A percentile compares a stretch with the other conserved stretches of the same genome.
These are phyloP conservation scores for Lichtheimia hyalospora DNA, from an alignment of 371 early-diverging fungal genomes.

Conservation along the genomic window DNA sequence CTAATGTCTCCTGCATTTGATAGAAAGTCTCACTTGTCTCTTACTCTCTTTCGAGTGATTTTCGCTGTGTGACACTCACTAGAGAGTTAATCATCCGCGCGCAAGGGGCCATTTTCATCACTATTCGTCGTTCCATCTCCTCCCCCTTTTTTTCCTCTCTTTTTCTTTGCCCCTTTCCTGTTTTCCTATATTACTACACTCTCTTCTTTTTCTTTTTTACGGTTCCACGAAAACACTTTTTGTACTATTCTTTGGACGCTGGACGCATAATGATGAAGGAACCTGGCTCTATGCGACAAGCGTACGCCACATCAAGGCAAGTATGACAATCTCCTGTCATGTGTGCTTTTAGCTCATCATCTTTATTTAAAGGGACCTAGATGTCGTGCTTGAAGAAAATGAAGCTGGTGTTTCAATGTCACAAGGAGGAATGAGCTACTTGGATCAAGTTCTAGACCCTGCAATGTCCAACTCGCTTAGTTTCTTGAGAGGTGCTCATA, in stretches of 20 bases:
- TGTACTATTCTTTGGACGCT: slow-evolving; percentile 2
- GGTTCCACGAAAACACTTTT: not conserved
- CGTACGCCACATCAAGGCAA: slow-evolving; percentile 22
- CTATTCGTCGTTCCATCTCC: not conserved
- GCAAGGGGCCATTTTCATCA: not conserved
- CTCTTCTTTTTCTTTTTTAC: not conserved
- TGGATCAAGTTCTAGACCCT: slow-evolving; percentile 27
- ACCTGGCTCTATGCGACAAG: slow-evolving; percentile 21
- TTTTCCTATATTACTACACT: slow-evolving; percentile 1
- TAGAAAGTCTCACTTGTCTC: no score
- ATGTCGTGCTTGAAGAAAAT: slow-evolving; percentile 42
- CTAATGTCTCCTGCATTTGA: no score
- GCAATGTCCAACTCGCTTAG: slow-evolving; percentile 24
- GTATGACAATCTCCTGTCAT: not conserved
- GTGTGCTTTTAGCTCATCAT: not conserved
- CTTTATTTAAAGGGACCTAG: slow-evolving; percentile 27
- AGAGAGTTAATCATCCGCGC: slow-evolving; percentile 2
- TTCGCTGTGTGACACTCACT: not conserved
- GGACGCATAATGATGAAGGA: slow-evolving; percentile 20
- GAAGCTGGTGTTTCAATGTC: slow-evolving; percentile 18
- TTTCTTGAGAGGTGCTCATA: slow-evolving; percentile 25
- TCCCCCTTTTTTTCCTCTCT: not conserved
- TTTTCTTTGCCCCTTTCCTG: not conserved
- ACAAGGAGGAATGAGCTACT: slow-evolving; percentile 20
- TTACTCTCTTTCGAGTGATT: not conserved